Conservation (phyloP, 441 rosid species). For the Breynia disticha region DNA sequence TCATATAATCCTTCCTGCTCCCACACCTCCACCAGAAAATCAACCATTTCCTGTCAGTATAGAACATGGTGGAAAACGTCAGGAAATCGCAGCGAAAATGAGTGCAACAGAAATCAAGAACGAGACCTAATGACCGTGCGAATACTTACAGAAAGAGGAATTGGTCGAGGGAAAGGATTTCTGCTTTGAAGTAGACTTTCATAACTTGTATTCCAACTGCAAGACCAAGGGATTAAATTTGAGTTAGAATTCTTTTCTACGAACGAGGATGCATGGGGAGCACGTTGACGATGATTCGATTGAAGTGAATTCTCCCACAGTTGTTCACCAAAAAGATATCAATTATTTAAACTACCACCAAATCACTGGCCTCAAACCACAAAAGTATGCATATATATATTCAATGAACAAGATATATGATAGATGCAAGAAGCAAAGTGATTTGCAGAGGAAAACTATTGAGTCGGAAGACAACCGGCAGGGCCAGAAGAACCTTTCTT, state of each 20-base stretch:
- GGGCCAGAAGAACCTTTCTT: background rate
- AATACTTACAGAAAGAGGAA: slow-evolving; percentile 56
- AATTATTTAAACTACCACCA: background rate
- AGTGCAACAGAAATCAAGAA: background rate
- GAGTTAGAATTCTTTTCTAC: background rate
- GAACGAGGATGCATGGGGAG: background rate
- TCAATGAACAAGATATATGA: no score
- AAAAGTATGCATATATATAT: background rate
- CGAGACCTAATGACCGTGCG: background rate
- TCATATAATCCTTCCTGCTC: slow-evolving; percentile 70
- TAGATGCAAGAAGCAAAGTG: background rate
- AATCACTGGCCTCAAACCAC: background rate
- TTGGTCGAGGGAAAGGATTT: slow-evolving; percentile 45
- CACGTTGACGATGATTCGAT: background rate
- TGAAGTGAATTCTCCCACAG: background rate
- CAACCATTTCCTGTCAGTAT: slow-evolving; percentile 64
- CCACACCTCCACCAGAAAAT: slow-evolving; percentile 73
- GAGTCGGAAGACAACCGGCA: background rate
- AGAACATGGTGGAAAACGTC: slow-evolving; percentile 6
- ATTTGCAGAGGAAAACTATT: background rate
- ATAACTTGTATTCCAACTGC: slow-evolving; percentile 60
- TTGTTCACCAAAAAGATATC: background rate
- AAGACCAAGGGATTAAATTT: background rate
- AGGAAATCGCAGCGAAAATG: background rate
- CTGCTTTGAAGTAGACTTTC: slow-evolving; percentile 48